Evolutionary conservation across 352 stramenopile genomes (phyloP), one percentile per base, ranked within the genome.

Genomic region (Achlya hypogyna): DNA sequence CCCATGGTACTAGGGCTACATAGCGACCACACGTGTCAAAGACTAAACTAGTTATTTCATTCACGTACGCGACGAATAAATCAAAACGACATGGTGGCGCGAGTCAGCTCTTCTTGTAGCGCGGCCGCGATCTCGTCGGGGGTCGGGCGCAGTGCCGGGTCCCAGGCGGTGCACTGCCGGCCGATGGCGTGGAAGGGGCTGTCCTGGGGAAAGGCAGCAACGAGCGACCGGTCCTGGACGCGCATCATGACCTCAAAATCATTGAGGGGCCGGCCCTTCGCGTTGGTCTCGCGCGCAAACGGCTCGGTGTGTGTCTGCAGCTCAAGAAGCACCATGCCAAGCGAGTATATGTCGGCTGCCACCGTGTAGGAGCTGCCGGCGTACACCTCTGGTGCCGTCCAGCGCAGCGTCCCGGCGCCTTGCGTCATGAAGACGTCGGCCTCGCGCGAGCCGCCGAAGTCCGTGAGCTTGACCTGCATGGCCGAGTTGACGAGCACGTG

Each of bases 291-390:
- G 6, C 18, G 51, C 14, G 58, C 58, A 22, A 51, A 65, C 16
- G 58, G 58, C n/a, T 28, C 32, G 8, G 28, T 3, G 29, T 65
- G 58, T 16, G 58, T 28, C 16, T 65, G 34, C 34, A 68, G 34
- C 34, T 68, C 62, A 29, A 32, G 27, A 16, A 56, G 40, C n/a
- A 68, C 43, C 62, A 68, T 60, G n/a, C 62, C 62, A 29, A 68
- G 45, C 45, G 62, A 68, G 31, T 60, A 68, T 49, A 68, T 68
- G 25, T 68, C 62, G 25, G 62, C 62, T 4, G 43, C 43, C 14
- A 60, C 62, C 1, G 12, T 49, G 40, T 68, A 68, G 10, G 45
- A 20, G 34, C 43, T 68, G 28, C 62, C 62, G 32, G 28, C 20
- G 14, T 51, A 32, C 4, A 68, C 45, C 40, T 68, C 62, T n/a